These are phyloP conservation scores for Carex cristatella DNA, from an alignment of 176 grass and related monocot species.

Conservation along the genomic window DNA sequence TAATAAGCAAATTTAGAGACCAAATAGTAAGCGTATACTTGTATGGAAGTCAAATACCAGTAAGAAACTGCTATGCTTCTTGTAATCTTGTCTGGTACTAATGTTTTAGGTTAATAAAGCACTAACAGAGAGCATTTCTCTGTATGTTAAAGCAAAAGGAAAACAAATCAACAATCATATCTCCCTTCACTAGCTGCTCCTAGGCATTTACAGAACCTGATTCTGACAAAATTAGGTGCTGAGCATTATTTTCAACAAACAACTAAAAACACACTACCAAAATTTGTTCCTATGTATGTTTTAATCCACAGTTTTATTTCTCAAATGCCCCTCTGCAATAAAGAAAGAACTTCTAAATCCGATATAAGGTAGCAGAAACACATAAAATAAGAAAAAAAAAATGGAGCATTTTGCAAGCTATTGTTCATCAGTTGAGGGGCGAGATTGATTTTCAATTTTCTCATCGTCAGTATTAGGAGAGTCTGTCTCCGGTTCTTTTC, in stretches of 20 bases:
- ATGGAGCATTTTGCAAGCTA: background rate
- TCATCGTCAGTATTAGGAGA: slow-evolving; percentile 6
- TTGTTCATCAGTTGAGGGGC: background rate
- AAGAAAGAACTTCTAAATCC: background rate
- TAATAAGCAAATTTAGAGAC: background rate
- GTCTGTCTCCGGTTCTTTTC: slow-evolving; percentile 10
- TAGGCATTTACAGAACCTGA: background rate
- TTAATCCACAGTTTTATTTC: slow-evolving; percentile 4
- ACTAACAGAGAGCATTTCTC: background rate
- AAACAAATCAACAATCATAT: background rate
- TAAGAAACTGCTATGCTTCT: background rate
- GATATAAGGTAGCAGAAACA: background rate
- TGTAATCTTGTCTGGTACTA: background rate
- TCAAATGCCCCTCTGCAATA: background rate
- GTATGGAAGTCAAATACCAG: background rate
- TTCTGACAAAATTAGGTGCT: background rate
- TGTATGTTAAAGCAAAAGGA: too few species aligned
- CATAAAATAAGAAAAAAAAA: background rate
- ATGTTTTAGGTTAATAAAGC: background rate
- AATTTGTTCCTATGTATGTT: background rate
- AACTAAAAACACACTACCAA: background rate
- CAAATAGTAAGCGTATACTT: background rate
- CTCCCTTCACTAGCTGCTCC: background rate
- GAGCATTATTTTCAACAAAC: background rate
- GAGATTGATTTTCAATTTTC: slow-evolving; percentile 2